Evolutionary conservation across 2,329 filamentous ascomycete species (phyloP).

Genomic region (Coniochaeta sp.): DNA sequence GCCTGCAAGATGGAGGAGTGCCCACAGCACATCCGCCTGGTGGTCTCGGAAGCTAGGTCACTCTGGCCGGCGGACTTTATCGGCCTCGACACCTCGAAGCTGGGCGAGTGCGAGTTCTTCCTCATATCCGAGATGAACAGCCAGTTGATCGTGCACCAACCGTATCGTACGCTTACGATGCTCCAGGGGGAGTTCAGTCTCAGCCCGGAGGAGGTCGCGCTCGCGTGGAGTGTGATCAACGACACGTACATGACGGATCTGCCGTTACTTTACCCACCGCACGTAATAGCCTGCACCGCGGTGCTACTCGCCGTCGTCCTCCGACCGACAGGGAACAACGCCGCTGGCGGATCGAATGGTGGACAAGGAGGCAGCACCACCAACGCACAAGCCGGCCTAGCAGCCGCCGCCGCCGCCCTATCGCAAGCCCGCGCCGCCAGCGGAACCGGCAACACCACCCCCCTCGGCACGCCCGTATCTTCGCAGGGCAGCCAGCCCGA

Average conservation of each 20-base stretch:
- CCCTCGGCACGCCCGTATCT: background rate
- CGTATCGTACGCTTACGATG: slow-evolving; percentile 72
- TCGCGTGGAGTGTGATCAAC: slow-evolving; percentile 81
- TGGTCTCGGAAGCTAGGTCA: slow-evolving; percentile 77
- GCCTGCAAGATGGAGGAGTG: slow-evolving; percentile 98
- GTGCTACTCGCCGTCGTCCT: slow-evolving; percentile 80
- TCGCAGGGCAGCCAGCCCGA: slow-evolving; percentile 6
- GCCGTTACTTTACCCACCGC: slow-evolving; percentile 78
- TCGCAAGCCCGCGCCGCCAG: slow-evolving; percentile 25
- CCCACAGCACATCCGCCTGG: slow-evolving; percentile 88
- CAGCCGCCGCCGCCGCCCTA: slow-evolving; percentile 40
- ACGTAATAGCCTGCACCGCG: slow-evolving; percentile 79
- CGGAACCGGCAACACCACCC: background rate
- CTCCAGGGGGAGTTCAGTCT: slow-evolving; percentile 64
- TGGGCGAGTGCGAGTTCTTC: slow-evolving; percentile 91
- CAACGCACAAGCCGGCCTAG: slow-evolving; percentile 28
- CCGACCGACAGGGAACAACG: slow-evolving; percentile 42
- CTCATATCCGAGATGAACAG: slow-evolving; percentile 88
- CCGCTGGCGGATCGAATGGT: slow-evolving; percentile 5
- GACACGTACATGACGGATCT: slow-evolving; percentile 90
- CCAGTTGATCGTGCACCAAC: slow-evolving; percentile 84
- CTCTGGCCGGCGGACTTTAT: slow-evolving; percentile 75
- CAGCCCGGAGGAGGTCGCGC: slow-evolving; percentile 66
- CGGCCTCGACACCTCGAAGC: slow-evolving; percentile 68
- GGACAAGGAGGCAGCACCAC: slow-evolving; percentile 9